Conservation (phyloP, 2,329 filamentous ascomycete genomes). For the Talaromyces funiculosus region DNA sequence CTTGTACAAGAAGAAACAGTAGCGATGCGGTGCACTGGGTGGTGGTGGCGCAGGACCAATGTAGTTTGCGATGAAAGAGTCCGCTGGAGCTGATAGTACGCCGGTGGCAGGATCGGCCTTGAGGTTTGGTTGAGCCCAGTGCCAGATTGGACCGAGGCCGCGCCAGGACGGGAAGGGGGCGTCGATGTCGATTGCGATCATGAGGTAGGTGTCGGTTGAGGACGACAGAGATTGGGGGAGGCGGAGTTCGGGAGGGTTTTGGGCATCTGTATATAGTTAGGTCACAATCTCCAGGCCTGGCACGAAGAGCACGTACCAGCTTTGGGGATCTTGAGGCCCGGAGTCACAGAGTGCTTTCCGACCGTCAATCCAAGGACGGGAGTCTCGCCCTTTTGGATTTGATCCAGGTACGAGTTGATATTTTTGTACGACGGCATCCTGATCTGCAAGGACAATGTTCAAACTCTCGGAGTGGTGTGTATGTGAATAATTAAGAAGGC, state of each 20-base stretch:
- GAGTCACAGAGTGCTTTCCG: slow-evolving; percentile 22
- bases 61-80: slow-evolving; percentile 11
- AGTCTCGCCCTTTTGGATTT: slow-evolving; percentile 27
- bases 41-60: slow-evolving; percentile 13
- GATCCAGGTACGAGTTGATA: slow-evolving; percentile 19
- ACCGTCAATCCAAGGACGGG: slow-evolving; percentile 30
- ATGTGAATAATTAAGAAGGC: too few species aligned
- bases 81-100: neutral
- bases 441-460: too few species aligned
- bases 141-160: slow-evolving; percentile 43
- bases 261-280: slow-evolving; percentile 17
- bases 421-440: slow-evolving; percentile 17
- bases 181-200: slow-evolving; percentile 45
- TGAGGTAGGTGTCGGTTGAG: slow-evolving; percentile 30
- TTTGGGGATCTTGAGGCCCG: slow-evolving; percentile 28
- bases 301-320: slow-evolving; percentile 19
- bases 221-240: slow-evolving; percentile 7
- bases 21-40: slow-evolving; percentile 11
- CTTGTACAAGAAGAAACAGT: slow-evolving; percentile 14
- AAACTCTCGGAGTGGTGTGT: too few species aligned
- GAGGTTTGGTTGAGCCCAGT: slow-evolving; percentile 45
- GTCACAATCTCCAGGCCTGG: too few species aligned
- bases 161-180: slow-evolving; percentile 41
- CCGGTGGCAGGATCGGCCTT: slow-evolving; percentile 9
- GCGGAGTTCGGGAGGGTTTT: slow-evolving; percentile 18